Evolutionary conservation across 1,139 yeast species (phyloP).

Genomic region (Magnusiomyces magnusii): DNA sequence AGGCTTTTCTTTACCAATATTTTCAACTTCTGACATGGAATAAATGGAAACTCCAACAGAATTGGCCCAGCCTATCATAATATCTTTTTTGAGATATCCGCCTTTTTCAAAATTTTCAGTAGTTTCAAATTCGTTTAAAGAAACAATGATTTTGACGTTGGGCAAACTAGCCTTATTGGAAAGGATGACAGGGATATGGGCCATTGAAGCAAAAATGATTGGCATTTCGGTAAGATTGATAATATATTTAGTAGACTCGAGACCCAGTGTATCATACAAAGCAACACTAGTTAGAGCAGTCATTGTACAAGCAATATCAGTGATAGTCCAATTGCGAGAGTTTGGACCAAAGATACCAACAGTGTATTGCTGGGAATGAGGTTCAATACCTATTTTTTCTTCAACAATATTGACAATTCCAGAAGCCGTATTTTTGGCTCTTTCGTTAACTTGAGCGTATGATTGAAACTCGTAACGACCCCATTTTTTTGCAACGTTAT

Average conservation of each 20-base stretch:
- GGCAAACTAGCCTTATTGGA: conserved; percentile 35
- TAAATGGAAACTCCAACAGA: conserved; percentile 36
- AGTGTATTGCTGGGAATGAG: conserved; percentile 36
- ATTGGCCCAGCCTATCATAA: conserved; percentile 32
- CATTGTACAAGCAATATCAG: conserved; percentile 52
- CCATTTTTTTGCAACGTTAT: conserved; percentile 42
- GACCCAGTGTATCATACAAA: conserved; percentile 57
- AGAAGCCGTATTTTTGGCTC: conserved; percentile 50
- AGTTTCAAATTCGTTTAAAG: conserved; percentile 18
- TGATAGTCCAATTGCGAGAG: conserved; percentile 50
- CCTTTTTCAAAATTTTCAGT: conserved; percentile 10
- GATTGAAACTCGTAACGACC: conserved; percentile 43
- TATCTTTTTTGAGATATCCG: conserved; percentile 26
- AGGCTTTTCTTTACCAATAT: conserved; percentile 46
- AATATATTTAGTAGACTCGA: conserved; percentile 51
- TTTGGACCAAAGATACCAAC: conserved; percentile 53
- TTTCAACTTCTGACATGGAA: conserved; percentile 46
- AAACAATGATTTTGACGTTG: conserved; percentile 39
- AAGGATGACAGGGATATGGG: conserved; percentile 41
- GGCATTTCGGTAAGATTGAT: conserved; percentile 51
- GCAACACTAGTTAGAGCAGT: conserved; percentile 51
- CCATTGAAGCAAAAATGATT: conserved; percentile 44
- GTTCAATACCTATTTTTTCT: conserved; percentile 16
- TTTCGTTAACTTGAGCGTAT: conserved; percentile 37
- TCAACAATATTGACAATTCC: conserved; percentile 47